Conservation (phyloP, 75 land plant species). For the Cunninghamia lanceolata region DNA sequence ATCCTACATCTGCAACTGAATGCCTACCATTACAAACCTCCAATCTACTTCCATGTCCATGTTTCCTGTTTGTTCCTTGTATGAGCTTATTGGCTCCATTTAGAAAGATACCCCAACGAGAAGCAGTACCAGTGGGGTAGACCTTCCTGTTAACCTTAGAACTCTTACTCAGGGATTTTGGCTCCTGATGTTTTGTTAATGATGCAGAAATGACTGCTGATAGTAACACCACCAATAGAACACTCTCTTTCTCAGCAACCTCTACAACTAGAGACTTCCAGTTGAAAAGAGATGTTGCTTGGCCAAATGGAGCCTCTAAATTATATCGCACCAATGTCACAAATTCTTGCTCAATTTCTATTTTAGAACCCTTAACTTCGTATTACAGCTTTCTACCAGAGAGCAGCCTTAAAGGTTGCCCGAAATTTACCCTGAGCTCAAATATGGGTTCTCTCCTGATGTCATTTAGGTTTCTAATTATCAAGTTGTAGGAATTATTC, state of each 20-base stretch:
- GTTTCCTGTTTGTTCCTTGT: too few relatives aligned
- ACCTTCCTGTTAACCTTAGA: neutral
- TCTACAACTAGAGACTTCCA: too few relatives aligned
- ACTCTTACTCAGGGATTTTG: neutral
- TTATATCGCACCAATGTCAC: constrained; percentile 65
- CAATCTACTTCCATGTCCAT: too few relatives aligned
- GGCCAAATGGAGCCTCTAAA: constrained; percentile 63
- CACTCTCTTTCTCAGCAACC: too few relatives aligned
- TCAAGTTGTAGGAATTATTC: constrained; percentile 4
- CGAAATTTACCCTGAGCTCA: constrained; percentile 1
- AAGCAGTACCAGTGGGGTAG: neutral
- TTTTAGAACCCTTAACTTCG: constrained; percentile 36
- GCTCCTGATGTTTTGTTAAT: neutral
- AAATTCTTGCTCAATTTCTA: constrained; percentile 31
- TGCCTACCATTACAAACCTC: neutral
- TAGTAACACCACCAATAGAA: constrained; percentile 1
- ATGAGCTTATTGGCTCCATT: too few relatives aligned
- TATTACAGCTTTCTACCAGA: constrained; percentile 67
- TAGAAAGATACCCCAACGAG: too few relatives aligned
- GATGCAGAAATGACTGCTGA: neutral
- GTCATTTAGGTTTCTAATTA: neutral
- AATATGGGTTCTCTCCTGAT: neutral
- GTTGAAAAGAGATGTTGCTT: constrained; percentile 63
- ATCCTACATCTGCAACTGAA: neutral
- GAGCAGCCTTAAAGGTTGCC: constrained; percentile 32